These are phyloP conservation scores for Candida montana DNA, from an alignment of 805 yeast genomes.

Conservation along the genomic window DNA sequence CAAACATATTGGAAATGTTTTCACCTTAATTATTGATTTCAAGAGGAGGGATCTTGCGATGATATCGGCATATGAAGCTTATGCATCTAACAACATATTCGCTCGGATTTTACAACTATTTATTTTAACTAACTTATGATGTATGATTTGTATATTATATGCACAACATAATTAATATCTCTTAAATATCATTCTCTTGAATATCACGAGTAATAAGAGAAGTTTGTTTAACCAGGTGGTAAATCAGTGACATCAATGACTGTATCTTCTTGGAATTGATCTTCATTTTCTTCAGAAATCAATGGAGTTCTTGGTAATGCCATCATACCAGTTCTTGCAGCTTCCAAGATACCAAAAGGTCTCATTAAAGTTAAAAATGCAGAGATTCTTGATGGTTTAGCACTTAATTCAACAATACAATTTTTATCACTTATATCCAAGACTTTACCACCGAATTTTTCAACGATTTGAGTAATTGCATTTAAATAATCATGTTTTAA, in stretches of 20 bases:
- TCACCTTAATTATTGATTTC: no score
- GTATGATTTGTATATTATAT: no score
- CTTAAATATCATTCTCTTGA: no score
- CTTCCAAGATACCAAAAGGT: constrained; percentile 94
- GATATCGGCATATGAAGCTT: no score
- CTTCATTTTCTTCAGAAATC: constrained; percentile 32
- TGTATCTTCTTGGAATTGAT: constrained; percentile 45
- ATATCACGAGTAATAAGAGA: no score
- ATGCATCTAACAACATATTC: no score
- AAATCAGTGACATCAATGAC: constrained; percentile 82
- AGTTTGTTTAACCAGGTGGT: constrained; percentile 95
- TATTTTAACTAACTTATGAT: no score
- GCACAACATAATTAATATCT: no score
- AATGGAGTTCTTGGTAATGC: constrained; percentile 92
- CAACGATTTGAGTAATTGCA: constrained; percentile 73
- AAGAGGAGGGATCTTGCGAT: no score
- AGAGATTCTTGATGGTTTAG: constrained; percentile 86
- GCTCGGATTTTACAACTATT: no score
- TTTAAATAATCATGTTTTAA: constrained; percentile 87
- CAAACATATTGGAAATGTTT: no score
- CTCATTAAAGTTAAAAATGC: constrained; percentile 83
- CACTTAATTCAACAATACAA: constrained; percentile 89
- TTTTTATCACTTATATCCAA: constrained; percentile 91
- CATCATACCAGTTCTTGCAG: constrained; percentile 98
- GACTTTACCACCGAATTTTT: constrained; percentile 87